Evolutionary conservation across 257 asterid species (phyloP), one percentile per base, ranked within the genome.

Genomic region (Misopates orontium): DNA sequence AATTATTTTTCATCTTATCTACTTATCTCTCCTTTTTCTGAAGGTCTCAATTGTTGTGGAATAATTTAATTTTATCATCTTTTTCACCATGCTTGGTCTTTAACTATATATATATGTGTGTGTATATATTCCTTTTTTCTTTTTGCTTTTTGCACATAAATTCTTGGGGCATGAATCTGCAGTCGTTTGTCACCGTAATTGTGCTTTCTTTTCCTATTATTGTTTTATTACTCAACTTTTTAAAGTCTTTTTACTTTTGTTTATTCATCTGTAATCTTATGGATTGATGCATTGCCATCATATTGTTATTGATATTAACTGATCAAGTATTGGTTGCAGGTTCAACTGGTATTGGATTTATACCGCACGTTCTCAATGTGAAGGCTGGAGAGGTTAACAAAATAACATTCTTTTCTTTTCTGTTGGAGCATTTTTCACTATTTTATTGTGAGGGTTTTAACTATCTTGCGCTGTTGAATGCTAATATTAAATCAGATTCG

Each of bases 371-470:
- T 24, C 47, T 80, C 62, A 22, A 5, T 16, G 85, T 77, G 49
- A 36, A 70, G 42, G 52, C 75, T 0, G 85, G 85, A 62, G 85
- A 80, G 82, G 82, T 80, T 39, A 66, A 20, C 63, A 14, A 17
- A 52, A 48, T 57, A 20, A n/a, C 21, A n/a, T 19, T 49, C 48
- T 41, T 13, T 15, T 64, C 10, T 25, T 53, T 15, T 32, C 52
- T 56, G 16, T 45, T 40, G 22, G 44, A 56, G 11, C 15, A 21
- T 16, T 21, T 21, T 13, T 49, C 1, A 17, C 47, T 40, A 24
- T 60, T 40, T 60, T 0, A 4, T 48, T 19, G 36, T n/a, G 44
- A 32, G 21, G 16, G 39, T 28, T 13, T 16, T 64, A 25, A 23
- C n/a, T 24, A 47, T 68, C 20, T 69, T 53, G 7, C 56, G 61